Conservation (phyloP, 192 early-diverging fungal genomes). For the Podila verticillata region DNA sequence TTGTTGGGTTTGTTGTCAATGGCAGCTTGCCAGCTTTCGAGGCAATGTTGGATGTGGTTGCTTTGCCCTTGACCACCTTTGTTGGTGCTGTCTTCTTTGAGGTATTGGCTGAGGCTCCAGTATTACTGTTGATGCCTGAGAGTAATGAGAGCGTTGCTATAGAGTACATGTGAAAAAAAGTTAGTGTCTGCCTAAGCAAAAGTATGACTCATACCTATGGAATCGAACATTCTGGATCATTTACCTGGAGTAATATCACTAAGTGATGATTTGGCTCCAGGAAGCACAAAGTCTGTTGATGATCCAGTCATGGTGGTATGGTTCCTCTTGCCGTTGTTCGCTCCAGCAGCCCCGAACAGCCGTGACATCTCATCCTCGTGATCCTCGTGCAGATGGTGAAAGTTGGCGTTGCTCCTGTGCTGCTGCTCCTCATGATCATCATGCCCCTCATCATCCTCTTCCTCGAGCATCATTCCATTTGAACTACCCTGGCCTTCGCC, state of each 20-base stretch:
- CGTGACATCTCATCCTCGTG: background rate
- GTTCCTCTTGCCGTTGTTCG: constrained; percentile 27
- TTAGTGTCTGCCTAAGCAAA: background rate
- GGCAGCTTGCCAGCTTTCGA: background rate
- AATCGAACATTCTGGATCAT: too few species aligned
- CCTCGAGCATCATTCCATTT: constrained; percentile 9
- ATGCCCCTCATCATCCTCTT: constrained; percentile 2
- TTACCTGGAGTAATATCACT: constrained; percentile 32
- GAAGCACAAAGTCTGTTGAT: background rate
- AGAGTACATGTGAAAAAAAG: too few species aligned
- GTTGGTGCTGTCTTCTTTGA: background rate
- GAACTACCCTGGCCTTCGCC: constrained; percentile 9
- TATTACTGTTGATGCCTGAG: background rate
- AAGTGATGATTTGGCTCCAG: constrained; percentile 6
- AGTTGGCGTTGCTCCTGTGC: background rate
- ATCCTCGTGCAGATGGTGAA: background rate
- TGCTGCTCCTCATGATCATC: background rate
- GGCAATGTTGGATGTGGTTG: background rate
- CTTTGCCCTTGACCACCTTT: background rate
- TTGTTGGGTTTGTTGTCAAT: constrained; percentile 1
- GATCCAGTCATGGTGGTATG: background rate
- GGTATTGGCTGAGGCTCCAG: background rate
- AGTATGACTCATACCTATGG: background rate
- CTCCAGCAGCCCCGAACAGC: background rate
- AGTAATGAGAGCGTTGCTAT: constrained; percentile 8